Conservation (phyloP, 2,329 filamentous ascomycete species). For the Hypomyces rosellus region DNA sequence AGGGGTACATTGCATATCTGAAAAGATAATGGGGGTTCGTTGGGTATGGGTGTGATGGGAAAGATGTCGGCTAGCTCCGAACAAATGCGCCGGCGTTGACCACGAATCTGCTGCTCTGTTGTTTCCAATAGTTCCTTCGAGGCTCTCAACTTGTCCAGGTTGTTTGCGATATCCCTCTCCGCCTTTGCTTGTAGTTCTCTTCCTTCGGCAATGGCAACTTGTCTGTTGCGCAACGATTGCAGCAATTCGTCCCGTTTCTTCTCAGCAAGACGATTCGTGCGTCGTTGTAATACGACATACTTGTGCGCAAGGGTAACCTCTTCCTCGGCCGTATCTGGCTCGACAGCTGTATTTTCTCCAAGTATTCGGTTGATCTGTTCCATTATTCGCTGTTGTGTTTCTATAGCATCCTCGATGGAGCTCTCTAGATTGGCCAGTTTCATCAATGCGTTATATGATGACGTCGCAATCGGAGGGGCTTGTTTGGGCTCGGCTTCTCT, state of each 20-base stretch:
- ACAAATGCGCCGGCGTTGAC: conserved; percentile 83
- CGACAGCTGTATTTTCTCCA: conserved; percentile 33
- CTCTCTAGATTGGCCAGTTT: conserved; percentile 81
- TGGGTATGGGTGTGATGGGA: conserved; percentile 61
- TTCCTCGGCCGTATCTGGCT: conserved; percentile 44
- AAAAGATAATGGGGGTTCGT: conserved; percentile 63
- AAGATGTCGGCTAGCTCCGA: conserved; percentile 76
- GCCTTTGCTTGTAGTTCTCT: conserved; percentile 52
- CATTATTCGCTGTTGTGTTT: conserved; percentile 66
- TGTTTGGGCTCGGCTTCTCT: conserved; percentile 46
- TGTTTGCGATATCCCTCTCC: conserved; percentile 55
- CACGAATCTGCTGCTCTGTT: conserved; percentile 62
- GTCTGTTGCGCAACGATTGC: conserved; percentile 58
- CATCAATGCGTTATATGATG: conserved; percentile 84
- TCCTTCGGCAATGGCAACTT: conserved; percentile 61
- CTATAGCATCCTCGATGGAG: conserved; percentile 83
- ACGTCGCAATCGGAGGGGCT: conserved; percentile 51
- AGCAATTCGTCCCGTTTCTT: conserved; percentile 61
- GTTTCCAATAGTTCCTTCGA: conserved; percentile 49
- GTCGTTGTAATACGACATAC: conserved; percentile 58
- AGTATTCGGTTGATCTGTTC: conserved; percentile 66
- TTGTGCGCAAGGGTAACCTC: conserved; percentile 40
- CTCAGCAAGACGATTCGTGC: conserved; percentile 55
- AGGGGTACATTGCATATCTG: conserved; percentile 73
- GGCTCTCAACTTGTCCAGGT: conserved; percentile 50